These are phyloP conservation scores for Arabidopsis suecica DNA, from an alignment of 345 rosid genomes.

Conservation along the genomic window DNA sequence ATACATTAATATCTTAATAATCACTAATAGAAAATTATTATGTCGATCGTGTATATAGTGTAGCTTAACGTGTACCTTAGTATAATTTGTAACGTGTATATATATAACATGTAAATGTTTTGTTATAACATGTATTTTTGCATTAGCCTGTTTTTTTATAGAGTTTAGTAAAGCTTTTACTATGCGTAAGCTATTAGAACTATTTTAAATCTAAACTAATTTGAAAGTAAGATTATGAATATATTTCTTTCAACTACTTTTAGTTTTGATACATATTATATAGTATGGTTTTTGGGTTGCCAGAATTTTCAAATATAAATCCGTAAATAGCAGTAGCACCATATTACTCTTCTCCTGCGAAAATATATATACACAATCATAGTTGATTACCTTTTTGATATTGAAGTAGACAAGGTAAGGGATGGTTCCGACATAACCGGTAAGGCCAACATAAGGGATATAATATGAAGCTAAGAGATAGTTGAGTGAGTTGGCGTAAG, in stretches of 20 bases:
- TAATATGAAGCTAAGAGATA: constrained; percentile 63
- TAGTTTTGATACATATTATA: no score
- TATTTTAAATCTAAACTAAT: neutral
- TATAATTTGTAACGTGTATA: neutral
- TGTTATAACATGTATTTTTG: neutral
- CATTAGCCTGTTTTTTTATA: neutral
- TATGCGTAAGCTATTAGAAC: neutral
- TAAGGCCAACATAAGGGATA: constrained; percentile 74
- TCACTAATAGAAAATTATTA: neutral
- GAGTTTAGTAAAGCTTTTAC: neutral
- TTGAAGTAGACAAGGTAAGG: constrained; percentile 54
- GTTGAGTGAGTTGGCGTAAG: constrained; percentile 58
- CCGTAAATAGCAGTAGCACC: no score
- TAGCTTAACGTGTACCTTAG: neutral
- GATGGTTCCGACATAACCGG: constrained; percentile 67
- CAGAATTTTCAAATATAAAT: no score
- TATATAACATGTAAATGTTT: neutral
- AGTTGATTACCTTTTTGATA: constrained; percentile 49
- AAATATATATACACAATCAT: no score
- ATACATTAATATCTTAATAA: neutral
- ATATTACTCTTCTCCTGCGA: no score
- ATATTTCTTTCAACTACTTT: no score
- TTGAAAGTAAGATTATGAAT: neutral
- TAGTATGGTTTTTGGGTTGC: no score
- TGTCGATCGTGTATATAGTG: neutral